These are phyloP conservation scores for Daldinia childiae DNA, from an alignment of 495 filamentous ascomycete species.

Conservation along the genomic window DNA sequence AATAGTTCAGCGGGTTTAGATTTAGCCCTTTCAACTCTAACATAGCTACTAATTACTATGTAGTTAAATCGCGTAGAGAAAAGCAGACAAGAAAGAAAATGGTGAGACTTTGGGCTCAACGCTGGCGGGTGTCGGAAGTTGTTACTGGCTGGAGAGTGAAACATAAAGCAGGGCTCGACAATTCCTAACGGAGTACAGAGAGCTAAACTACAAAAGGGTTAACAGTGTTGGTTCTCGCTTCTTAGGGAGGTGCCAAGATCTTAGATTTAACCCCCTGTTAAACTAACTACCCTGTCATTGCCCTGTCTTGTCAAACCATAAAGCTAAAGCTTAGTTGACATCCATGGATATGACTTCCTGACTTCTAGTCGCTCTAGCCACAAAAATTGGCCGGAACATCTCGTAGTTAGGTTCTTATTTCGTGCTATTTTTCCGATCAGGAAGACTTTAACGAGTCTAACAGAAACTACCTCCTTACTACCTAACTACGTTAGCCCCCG, in stretches of 20 bases:
- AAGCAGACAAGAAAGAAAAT: slow-evolving; percentile 2
- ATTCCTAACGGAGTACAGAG: not conserved
- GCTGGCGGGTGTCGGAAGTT: slow-evolving; percentile 7
- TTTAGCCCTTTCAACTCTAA: not conserved
- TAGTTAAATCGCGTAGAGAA: not conserved
- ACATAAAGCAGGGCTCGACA: slow-evolving; percentile 24
- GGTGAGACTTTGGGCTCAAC: slow-evolving; percentile 17
- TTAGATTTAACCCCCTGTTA: slow-evolving; percentile 9
- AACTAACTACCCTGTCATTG: slow-evolving; percentile 6
- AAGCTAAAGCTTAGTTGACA: slow-evolving; percentile 3
- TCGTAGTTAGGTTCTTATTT: not conserved
- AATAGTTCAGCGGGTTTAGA: not conserved
- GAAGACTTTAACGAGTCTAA: not conserved
- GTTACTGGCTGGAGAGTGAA: slow-evolving; percentile 22
- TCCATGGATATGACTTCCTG: not conserved
- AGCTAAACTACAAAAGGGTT: slow-evolving; percentile 3
- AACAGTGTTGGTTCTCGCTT: not conserved
- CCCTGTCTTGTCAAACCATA: not conserved
- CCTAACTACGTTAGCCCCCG: no score
- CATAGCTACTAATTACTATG: not conserved
- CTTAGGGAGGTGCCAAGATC: slow-evolving; percentile 12
- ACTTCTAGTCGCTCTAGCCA: not conserved
- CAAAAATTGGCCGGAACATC: not conserved
- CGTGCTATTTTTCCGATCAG: not conserved
- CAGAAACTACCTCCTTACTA: not conserved